A percentile compares a stretch with the other conserved stretches of the same genome.
These are phyloP conservation scores for Rhinocladiella similis DNA, from an alignment of 2,329 filamentous ascomycete genomes.

Conservation along the genomic window DNA sequence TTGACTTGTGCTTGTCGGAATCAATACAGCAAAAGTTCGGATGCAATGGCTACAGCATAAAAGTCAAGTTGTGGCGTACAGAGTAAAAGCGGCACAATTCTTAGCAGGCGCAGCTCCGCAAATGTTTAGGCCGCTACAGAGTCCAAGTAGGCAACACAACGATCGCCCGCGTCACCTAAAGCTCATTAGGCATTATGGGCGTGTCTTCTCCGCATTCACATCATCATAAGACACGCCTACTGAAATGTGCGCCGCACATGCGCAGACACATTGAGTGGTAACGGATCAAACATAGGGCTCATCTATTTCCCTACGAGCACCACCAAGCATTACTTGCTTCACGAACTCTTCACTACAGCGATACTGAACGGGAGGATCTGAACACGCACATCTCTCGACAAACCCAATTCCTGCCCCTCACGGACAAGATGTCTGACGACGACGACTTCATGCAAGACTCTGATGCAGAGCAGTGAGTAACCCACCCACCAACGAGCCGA, in stretches of 20 bases:
- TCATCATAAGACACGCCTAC: neutral
- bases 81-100: neutral
- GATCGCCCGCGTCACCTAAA: too few relatives aligned
- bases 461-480: constrained; percentile 72
- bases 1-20: constrained; percentile 38
- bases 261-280: too few relatives aligned
- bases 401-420: neutral
- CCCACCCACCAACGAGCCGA: neutral
- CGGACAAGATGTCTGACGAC: constrained; percentile 69
- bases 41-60: neutral
- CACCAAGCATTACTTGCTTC: too few relatives aligned
- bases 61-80: constrained; percentile 2
- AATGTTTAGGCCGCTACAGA: neutral
- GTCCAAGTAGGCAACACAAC: too few relatives aligned
- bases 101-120: constrained; percentile 7
- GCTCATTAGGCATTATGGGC: too few relatives aligned
- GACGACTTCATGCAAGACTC: constrained; percentile 95
- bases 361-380: neutral
- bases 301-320: too few relatives aligned
- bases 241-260: too few relatives aligned
- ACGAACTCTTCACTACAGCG: too few relatives aligned
- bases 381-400: too few relatives aligned
- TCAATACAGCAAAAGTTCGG: too few relatives aligned
- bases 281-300: too few relatives aligned
- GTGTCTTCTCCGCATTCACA: neutral